Conservation (phyloP, 2,329 filamentous ascomycete genomes). For the Eurotiales sp. region DNA sequence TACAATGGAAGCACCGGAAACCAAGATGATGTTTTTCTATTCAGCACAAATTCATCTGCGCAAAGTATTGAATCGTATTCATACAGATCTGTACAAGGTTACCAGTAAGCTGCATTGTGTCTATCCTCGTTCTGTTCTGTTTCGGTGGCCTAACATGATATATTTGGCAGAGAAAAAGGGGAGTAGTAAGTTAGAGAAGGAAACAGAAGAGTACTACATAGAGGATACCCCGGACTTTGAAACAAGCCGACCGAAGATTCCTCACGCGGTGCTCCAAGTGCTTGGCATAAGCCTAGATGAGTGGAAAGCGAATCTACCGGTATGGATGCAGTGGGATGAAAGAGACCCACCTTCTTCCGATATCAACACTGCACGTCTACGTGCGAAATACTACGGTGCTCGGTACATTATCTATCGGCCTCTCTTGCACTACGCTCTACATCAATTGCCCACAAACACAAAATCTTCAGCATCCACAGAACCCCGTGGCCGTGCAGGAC, state of each 20-base stretch:
- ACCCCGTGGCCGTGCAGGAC: background rate
- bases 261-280: constrained; percentile 36
- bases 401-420: constrained; percentile 85
- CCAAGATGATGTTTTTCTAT: constrained; percentile 54
- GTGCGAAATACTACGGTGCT: constrained; percentile 93
- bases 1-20: constrained; percentile 30
- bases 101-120: constrained; percentile 10
- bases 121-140: too few species aligned
- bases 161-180: background rate
- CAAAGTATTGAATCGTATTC: constrained; percentile 54
- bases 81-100: constrained; percentile 52
- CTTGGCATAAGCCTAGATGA: constrained; percentile 48
- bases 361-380: constrained; percentile 76
- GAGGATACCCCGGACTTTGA: constrained; percentile 18
- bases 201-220: constrained; percentile 32
- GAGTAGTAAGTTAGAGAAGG: constrained; percentile 16
- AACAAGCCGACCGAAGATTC: background rate
- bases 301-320: constrained; percentile 53
- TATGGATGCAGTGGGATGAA: constrained; percentile 59
- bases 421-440: constrained; percentile 61
- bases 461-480: background rate
- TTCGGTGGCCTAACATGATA: background rate
- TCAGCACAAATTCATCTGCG: constrained; percentile 60
- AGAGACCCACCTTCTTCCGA: constrained; percentile 67
- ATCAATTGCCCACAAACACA: constrained; percentile 34